Evolutionary conservation across 2,329 filamentous ascomycete genomes (phyloP).

Genomic region (Colletotrichum falcatum): DNA sequence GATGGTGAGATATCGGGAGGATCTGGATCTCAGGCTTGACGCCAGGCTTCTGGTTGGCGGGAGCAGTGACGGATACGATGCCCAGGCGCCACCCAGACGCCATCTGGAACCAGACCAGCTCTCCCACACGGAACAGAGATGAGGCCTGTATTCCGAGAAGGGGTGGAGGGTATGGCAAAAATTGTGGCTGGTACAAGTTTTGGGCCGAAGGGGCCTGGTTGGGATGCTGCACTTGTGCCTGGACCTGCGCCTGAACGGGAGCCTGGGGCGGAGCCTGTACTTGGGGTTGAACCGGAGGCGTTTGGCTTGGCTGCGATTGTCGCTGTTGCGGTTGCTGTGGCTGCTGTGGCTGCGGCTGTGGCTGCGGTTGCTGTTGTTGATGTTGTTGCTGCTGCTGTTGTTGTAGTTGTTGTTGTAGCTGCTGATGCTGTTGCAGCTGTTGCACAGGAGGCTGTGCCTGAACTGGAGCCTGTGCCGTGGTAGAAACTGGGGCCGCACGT

Average conservation of each 20-base stretch:
- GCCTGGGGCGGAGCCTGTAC: constrained; percentile 4
- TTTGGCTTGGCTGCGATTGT: constrained; percentile 7
- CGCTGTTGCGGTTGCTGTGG: not conserved
- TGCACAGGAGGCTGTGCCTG: not conserved
- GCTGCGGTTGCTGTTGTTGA: not conserved
- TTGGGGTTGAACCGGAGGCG: constrained; percentile 10
- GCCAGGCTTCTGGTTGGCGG: constrained; percentile 44
- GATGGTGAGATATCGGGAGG: constrained; percentile 55
- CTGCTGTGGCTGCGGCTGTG: not conserved
- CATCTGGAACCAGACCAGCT: constrained; percentile 64
- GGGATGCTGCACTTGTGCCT: constrained; percentile 27
- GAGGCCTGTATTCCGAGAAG: constrained; percentile 31
- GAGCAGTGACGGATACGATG: constrained; percentile 53
- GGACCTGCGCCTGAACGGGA: constrained; percentile 10
- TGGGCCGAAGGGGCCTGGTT: constrained; percentile 19
- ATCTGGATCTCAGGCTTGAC: constrained; percentile 44
- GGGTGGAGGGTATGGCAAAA: constrained; percentile 37
- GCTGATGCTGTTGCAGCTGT: not conserved
- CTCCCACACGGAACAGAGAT: constrained; percentile 60
- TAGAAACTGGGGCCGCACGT: not conserved
- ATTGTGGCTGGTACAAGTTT: constrained; percentile 26
- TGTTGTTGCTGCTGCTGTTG: not conserved
- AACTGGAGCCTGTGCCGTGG: constrained; percentile 2
- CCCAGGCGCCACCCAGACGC: constrained; percentile 62
- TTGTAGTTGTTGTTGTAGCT: not conserved